Evolutionary conservation across 305 asterid genomes (phyloP), one percentile per base, ranked within the genome.

Genomic region (Ajuga reptans): DNA sequence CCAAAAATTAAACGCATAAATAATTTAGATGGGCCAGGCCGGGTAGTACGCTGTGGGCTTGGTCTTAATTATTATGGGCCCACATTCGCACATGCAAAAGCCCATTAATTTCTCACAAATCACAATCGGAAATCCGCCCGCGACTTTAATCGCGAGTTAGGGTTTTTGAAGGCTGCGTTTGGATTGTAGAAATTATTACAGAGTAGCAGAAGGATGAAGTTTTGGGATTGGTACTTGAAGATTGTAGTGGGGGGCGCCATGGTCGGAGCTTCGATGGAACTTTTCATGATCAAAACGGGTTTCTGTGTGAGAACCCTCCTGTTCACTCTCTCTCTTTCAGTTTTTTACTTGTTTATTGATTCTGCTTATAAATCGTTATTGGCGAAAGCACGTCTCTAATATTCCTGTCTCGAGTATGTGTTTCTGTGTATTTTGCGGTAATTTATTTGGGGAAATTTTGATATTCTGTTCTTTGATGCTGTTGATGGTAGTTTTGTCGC

Each of bases 241-340:
- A 88, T 92, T 42, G 82, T 87, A 1, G 60, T 81, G 64, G 82
- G 80, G 31, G 81, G 90, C 9, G 91, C 95, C 8, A 65, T 80
- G 76, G 71, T 92, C 65, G 98, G 98, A 64, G 97, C 90, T 63
- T 88, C 93, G 43, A 90, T 92, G 96, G 98, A 92, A 72, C 41
- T 86, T 6, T 92, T 92, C 90, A 92, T 92, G 95, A 88, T 92
- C 82, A 90, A 92, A 77, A 86, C 96, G 75, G 96, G 96, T 68
- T 88, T 92, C 86, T 92, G 97, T 88, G 81, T 80, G 95, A 73
- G 85, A 84, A 39, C 79, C 65, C 67, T 84, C 87, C 85, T 77
- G 83, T 62, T 52, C 76, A 33, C 73, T 7, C 57, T 11, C 73
- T 11, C 68, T 4, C 71, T 6, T 43, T 16, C 21, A 3, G 1